Evolutionary conservation across 768 basidiomycete species (phyloP).

Genomic region (Paxillus rubicundulus): DNA sequence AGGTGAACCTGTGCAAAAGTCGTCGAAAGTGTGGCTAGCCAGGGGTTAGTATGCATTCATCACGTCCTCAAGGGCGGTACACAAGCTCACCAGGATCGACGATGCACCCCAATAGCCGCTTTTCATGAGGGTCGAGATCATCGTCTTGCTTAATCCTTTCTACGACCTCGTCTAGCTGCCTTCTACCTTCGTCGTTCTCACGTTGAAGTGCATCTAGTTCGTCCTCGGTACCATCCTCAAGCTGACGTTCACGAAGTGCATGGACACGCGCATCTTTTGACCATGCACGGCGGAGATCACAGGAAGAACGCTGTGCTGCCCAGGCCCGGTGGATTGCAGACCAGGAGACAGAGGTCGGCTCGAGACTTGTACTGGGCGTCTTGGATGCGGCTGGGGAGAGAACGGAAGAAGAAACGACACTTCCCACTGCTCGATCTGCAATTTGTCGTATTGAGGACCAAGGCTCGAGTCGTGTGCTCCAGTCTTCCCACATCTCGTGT

Average conservation of each 20-base stretch:
- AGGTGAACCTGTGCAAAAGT: slow-evolving; percentile 88
- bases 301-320: slow-evolving; percentile 50
- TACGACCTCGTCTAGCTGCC: slow-evolving; percentile 61
- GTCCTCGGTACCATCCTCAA: slow-evolving; percentile 34
- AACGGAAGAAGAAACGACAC: slow-evolving; percentile 42
- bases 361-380: slow-evolving; percentile 20
- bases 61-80: not conserved
- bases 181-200: slow-evolving; percentile 28
- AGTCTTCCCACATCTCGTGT: slow-evolving; percentile 52
- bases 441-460: slow-evolving; percentile 72
- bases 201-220: slow-evolving; percentile 31
- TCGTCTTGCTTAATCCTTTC: slow-evolving; percentile 73
- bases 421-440: slow-evolving; percentile 75
- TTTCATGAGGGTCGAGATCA: slow-evolving; percentile 79
- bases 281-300: slow-evolving; percentile 57
- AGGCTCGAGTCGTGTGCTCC: slow-evolving; percentile 66
- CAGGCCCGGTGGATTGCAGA: slow-evolving; percentile 63
- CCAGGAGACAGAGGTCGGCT: slow-evolving; percentile 67
- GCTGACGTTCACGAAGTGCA: slow-evolving; percentile 34
- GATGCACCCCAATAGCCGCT: slow-evolving; percentile 77
- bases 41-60: slow-evolving; percentile 4
- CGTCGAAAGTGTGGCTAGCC: slow-evolving; percentile 68
- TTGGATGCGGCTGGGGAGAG: slow-evolving; percentile 15
- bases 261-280: slow-evolving; percentile 48
- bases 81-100: slow-evolving; percentile 66